These are phyloP conservation scores for Neocucurbitaria cava DNA, from an alignment of 2,329 filamentous ascomycete genomes.

Conservation along the genomic window DNA sequence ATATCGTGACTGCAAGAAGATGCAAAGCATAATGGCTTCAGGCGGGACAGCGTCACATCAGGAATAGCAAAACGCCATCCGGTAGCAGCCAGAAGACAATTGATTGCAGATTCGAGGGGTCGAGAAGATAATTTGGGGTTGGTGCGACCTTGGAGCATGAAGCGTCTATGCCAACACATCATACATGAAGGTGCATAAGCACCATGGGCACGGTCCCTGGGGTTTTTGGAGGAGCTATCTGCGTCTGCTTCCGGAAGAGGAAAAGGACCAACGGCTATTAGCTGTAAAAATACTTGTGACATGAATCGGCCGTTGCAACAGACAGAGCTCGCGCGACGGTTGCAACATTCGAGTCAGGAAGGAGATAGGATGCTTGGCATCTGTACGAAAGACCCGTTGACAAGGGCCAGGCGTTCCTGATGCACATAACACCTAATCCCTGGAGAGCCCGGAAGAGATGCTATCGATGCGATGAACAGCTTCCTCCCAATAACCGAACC, in stretches of 20 bases:
- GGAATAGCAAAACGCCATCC: conserved; percentile 42
- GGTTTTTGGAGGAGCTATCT: conserved; percentile 44
- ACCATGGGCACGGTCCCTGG: conserved; percentile 50
- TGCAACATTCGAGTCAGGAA: conserved; percentile 16
- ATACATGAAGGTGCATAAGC: conserved; percentile 38
- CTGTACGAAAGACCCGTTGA: conserved; percentile 13
- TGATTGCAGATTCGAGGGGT: conserved; percentile 48
- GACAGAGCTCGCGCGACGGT: conserved; percentile 32
- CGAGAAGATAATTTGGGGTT: conserved; percentile 42
- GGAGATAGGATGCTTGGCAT: conserved; percentile 31
- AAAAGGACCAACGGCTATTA: conserved; percentile 48
- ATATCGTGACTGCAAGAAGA: conserved; percentile 41
- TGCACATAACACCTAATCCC: conserved; percentile 9
- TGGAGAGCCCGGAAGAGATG: conserved; percentile 10
- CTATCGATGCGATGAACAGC: conserved; percentile 12
- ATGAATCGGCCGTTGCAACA: conserved; percentile 43
- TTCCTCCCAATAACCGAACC: conserved; percentile 13
- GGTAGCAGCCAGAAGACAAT: conserved; percentile 30
- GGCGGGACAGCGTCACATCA: conserved; percentile 41
- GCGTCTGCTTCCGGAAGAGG: conserved; percentile 42
- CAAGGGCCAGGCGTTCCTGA: conserved; percentile 33
- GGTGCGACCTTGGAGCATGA: conserved; percentile 43
- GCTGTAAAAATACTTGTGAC: conserved; percentile 40
- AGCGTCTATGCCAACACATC: conserved; percentile 26
- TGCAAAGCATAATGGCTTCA: conserved; percentile 45